These are phyloP conservation scores for Boletus hoseneyae DNA, from an alignment of 1,284 basidiomycete genomes.

Conservation along the genomic window DNA sequence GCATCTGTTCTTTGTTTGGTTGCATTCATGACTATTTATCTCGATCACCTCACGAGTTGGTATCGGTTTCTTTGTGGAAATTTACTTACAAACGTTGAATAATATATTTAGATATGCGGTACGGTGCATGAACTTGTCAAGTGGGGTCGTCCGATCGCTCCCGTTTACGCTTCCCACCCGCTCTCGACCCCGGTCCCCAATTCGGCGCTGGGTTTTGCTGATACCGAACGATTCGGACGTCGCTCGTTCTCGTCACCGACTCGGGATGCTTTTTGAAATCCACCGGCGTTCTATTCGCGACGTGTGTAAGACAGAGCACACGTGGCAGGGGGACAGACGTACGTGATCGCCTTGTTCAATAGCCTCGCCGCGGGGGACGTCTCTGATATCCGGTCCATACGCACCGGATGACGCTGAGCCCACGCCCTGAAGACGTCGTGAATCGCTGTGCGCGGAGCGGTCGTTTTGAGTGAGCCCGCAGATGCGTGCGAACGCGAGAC, in stretches of 20 bases:
- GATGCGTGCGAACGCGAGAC: constrained; percentile 90
- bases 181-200: constrained; percentile 87
- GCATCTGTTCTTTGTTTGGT: too few species aligned
- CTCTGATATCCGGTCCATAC: constrained; percentile 73
- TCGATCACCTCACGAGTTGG: too few species aligned
- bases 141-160: constrained; percentile 22
- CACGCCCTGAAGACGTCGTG: constrained; percentile 85
- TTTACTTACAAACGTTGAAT: too few species aligned
- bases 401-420: constrained; percentile 81
- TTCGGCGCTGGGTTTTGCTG: constrained; percentile 88
- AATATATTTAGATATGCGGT: too few species aligned
- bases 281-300: constrained; percentile 41
- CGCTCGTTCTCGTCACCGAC: constrained; percentile 54
- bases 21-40: too few species aligned
- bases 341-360: constrained; percentile 67
- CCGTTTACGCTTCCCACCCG: constrained; percentile 43
- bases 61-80: too few species aligned
- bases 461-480: constrained; percentile 89
- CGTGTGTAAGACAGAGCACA: too few species aligned
- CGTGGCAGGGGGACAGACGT: constrained; percentile 21
- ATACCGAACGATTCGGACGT: constrained; percentile 82
- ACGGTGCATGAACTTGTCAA: too few species aligned
- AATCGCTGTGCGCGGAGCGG: constrained; percentile 69
- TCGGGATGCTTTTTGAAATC: constrained; percentile 74
- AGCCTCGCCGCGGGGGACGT: constrained; percentile 66